These are phyloP conservation scores for Eudorina sp. DNA, from an alignment of 139 green algal genomes.

Conservation along the genomic window DNA sequence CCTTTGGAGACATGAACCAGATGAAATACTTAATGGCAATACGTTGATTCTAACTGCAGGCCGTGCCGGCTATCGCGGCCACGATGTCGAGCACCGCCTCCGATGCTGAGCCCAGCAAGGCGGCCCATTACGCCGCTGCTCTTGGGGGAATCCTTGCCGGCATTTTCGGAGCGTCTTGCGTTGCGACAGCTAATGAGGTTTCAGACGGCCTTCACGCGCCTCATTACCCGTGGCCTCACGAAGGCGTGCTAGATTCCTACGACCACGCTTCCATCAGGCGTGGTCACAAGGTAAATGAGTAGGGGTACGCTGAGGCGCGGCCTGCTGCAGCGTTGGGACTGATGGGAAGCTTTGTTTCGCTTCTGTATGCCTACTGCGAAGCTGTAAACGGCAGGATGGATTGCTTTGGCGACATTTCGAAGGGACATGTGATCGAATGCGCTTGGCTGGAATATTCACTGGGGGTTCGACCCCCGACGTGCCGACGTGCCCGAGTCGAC, in stretches of 20 bases:
- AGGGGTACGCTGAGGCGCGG: too few species aligned
- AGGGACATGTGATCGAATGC: too few species aligned
- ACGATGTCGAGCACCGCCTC: slow-evolving; percentile 41
- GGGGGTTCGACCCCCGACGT: too few species aligned
- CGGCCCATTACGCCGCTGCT: slow-evolving; percentile 52
- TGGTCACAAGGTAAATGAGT: slow-evolving; percentile 81
- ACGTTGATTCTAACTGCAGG: not conserved
- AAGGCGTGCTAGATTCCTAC: slow-evolving; percentile 92
- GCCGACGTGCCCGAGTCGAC: too few species aligned
- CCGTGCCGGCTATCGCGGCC: slow-evolving; percentile 31
- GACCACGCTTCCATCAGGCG: slow-evolving; percentile 95
- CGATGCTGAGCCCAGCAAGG: slow-evolving; percentile 47
- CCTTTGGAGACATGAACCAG: slow-evolving; percentile 18
- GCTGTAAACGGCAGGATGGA: too few species aligned
- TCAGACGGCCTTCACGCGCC: slow-evolving; percentile 93
- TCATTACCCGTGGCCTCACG: slow-evolving; percentile 93
- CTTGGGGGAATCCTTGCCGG: slow-evolving; percentile 57
- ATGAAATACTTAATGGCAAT: too few species aligned
- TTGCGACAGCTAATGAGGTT: slow-evolving; percentile 77
- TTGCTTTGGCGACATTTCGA: too few species aligned
- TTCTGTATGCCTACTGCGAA: too few species aligned
- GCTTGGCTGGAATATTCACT: too few species aligned
- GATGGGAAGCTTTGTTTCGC: too few species aligned
- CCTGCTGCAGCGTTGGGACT: too few species aligned
- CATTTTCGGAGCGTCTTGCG: slow-evolving; percentile 58